Evolutionary conservation across 2,329 filamentous ascomycete species (phyloP), one percentile per base, ranked within the genome.

Genomic region (Stagonosporopsis tanaceti): DNA sequence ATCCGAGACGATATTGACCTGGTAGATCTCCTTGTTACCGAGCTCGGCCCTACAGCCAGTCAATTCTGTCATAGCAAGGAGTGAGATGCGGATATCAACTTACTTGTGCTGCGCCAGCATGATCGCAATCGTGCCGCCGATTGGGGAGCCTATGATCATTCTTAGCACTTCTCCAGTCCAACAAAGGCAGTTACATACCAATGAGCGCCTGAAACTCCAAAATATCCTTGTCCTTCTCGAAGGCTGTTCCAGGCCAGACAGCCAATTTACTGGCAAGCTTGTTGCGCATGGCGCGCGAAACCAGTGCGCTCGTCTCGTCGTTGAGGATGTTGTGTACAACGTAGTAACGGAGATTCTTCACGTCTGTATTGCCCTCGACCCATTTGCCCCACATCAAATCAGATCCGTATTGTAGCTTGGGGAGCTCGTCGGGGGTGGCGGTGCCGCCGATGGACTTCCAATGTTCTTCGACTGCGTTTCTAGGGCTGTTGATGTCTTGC

Each of bases 341-440:
- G 24, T 69, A 69, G 17, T 64, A 46, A 4, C 53, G 57, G 9
- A 69, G 52, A 9, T 64, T 68, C n/a, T 51, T 62, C 34, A 70
- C 5, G 25, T 69, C 44, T 0, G 39, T 30, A 17, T 69, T 67
- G 2, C 59, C 52, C 1, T 55, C 53, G 15, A 45, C n/a, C 64
- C 68, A 71, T 34, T 59, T 63, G 3, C 46, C 59, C 69, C 68
- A 72, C 30, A 67, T 57, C 22, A 71, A 30, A 11, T 72, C 69
- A 1, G 69, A 66, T 11, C 40, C 32, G 14, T 39, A 46, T 1
- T 53, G 51, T 2, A 72, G 24, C 7, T 56, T 52, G 3, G 69
- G 69, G 1, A 70, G 69, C 28, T 71, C 67, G 6, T 52, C 59
- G 0, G 42, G 34, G 6, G 50, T 51, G 3, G 25, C n/a, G 11